A percentile compares a stretch with the other conserved stretches of the same genome.
phyloP scores from a whole-genome alignment of 768 basidiomycete genomes.

The Calocybe cyanea region DNA sequence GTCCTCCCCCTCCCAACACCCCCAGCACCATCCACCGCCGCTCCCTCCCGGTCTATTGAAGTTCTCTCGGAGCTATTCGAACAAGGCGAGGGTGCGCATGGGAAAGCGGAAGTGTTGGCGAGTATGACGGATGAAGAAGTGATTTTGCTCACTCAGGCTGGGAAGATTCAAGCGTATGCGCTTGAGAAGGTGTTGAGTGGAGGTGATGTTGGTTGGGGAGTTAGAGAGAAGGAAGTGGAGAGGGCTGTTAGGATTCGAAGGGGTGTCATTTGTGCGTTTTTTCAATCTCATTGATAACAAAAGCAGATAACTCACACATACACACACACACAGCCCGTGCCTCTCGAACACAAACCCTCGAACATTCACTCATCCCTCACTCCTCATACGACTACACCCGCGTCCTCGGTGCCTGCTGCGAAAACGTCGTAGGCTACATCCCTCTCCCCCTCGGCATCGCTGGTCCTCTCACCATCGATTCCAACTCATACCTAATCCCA shows the following conservation, averaged over 20 bases:
- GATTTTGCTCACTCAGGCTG: slow-evolving; percentile 80
- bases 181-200: slow-evolving; percentile 87
- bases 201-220: slow-evolving; percentile 41
- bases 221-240: slow-evolving; percentile 49
- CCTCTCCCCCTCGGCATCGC: slow-evolving; percentile 96
- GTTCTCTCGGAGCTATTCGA: slow-evolving; percentile 82
- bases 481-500: slow-evolving; percentile 79
- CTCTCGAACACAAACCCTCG: slow-evolving; percentile 79
- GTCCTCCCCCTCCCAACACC: slow-evolving; percentile 5
- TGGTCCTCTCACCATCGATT: slow-evolving; percentile 91
- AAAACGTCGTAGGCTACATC: slow-evolving; percentile 97
- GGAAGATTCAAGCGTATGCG: slow-evolving; percentile 93
- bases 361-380: slow-evolving; percentile 79
- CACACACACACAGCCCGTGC: slow-evolving; percentile 62
- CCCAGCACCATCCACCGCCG: slow-evolving; percentile 6
- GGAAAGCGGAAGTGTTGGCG: slow-evolving; percentile 36
- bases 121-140: slow-evolving; percentile 90
- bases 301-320: slow-evolving; percentile 4
- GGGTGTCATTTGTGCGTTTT: slow-evolving; percentile 80
- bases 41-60: slow-evolving; percentile 50
- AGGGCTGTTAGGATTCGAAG: slow-evolving; percentile 85
- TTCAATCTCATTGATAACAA: not conserved
- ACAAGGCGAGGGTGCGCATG: slow-evolving; percentile 57
- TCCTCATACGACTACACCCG: slow-evolving; percentile 88
- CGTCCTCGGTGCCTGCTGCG: slow-evolving; percentile 95